Evolutionary conservation across 192 early-diverging fungal species (phyloP), one percentile per base, ranked within the genome.

Genomic region (Nowakowskiella sp.): DNA sequence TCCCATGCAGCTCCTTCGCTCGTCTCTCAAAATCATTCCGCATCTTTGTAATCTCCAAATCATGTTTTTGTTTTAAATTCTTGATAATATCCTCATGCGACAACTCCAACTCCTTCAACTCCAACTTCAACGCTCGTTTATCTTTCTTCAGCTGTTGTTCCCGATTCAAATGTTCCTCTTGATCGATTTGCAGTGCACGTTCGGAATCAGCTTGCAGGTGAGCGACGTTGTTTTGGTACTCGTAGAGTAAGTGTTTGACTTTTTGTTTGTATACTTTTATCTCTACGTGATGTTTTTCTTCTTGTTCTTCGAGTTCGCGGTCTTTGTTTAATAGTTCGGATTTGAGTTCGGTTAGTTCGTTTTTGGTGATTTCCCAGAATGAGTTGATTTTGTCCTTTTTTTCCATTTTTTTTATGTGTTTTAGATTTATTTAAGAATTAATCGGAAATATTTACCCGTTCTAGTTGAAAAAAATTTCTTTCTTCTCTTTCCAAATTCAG

Each of bases 201-300:
- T 77, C 74, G 9, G 71, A 73, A 51, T 77, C 72, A 10, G 78
- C 77, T 73, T 82, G 80, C 0, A 82, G 67, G 51, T 82, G 80
- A 2, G 80, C 80, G 3, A 82, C 67, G 47, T 77, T 80, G 72
- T 80, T 82, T 62, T 82, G 80, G 61, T 82, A 82, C 54, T 82
- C 80, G 60, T 82, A 82, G 1, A 82, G 71, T 19, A 82, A 66
- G 56, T 82, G 80, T 59, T 82, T 82, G 36, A 82, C 78, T 67
- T 82, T 82, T 76, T 82, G 80, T 52, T 82, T 82, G 66, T 82
- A 82, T 19, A 79, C 74, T 64, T 82, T 82, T 48, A 82, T 80
- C 48, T 82, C 80, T 27, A 80, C 80, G 65, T 77, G 74, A 53
- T 80, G 75, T 57, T 80, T 82, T 45, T 82, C 80, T 57, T 82